Evolutionary conservation across 805 yeast species (phyloP).

Genomic region (Kuraishia molischiana): DNA sequence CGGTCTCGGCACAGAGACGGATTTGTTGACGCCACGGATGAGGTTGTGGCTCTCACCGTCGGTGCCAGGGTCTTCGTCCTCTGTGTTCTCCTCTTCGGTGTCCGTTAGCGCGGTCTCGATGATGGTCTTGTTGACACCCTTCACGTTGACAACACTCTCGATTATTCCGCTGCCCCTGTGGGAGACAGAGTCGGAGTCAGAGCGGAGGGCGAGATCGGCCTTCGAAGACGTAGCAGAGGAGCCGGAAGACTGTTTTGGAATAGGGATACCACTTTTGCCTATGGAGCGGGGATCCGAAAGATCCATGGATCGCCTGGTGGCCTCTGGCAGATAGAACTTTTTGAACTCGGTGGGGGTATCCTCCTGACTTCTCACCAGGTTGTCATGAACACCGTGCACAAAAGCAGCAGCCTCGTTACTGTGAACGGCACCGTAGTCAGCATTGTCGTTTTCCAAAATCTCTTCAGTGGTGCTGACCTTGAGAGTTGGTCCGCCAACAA

Average conservation of each 20-base stretch:
- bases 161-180: slow-evolving; percentile 45
- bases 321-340: slow-evolving; percentile 11
- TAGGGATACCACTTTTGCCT: neutral
- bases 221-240: slow-evolving; percentile 11
- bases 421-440: slow-evolving; percentile 22
- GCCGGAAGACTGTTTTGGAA: slow-evolving; percentile 4
- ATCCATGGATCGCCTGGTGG: slow-evolving; percentile 11
- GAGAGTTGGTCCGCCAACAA: neutral
- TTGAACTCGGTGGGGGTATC: slow-evolving; percentile 1
- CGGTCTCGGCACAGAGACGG: neutral
- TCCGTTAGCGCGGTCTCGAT: slow-evolving; percentile 52
- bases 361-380: slow-evolving; percentile 11
- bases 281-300: slow-evolving; percentile 10
- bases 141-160: slow-evolving; percentile 74
- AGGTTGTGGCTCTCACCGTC: slow-evolving; percentile 1
- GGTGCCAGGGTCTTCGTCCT: slow-evolving; percentile 2
- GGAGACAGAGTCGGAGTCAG: slow-evolving; percentile 17
- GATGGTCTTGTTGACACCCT: slow-evolving; percentile 80
- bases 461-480: neutral
- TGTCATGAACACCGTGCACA: slow-evolving; percentile 22
- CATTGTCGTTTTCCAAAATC: neutral
- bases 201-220: slow-evolving; percentile 2
- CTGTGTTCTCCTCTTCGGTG: slow-evolving; percentile 24
- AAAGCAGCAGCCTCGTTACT: slow-evolving; percentile 34
- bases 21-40: neutral